phyloP scores from a whole-genome alignment of 2,329 filamentous ascomycete species.

The Albophoma yamanashiensis region DNA sequence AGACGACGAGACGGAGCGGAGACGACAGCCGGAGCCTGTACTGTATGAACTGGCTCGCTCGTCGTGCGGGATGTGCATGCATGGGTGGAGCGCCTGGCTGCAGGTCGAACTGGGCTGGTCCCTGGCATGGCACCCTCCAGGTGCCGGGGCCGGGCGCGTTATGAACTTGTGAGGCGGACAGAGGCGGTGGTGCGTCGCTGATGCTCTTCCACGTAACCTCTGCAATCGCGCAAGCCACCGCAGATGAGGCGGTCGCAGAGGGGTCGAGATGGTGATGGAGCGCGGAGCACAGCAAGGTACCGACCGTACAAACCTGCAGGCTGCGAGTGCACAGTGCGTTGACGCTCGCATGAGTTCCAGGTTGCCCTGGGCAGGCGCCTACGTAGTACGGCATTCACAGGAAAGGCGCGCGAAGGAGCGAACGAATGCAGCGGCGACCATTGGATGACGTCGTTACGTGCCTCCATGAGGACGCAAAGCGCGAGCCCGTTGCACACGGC shows the following conservation, averaged over 20 bases:
- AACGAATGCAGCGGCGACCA: neutral
- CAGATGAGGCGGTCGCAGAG: neutral
- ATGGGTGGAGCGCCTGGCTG: neutral
- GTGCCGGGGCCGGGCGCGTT: neutral
- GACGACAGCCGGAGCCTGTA: neutral
- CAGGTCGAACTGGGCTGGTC: neutral
- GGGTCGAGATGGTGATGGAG: neutral
- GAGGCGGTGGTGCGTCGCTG: neutral
- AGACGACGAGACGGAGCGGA: neutral
- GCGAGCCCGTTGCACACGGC: neutral
- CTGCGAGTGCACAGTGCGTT: neutral
- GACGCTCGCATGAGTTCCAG: neutral
- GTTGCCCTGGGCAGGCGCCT: no score
- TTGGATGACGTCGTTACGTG: neutral
- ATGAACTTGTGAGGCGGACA: neutral
- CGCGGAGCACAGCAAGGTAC: neutral
- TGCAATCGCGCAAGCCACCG: neutral
- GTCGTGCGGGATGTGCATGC: neutral
- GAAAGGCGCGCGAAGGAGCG: neutral
- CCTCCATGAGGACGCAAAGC: neutral
- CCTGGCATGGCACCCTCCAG: neutral
- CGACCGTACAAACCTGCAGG: no score
- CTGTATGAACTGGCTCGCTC: neutral
- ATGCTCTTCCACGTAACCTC: neutral
- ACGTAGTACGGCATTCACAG: no score